Conservation (phyloP, 345 rosid genomes). For the Hypericum perforatum region DNA sequence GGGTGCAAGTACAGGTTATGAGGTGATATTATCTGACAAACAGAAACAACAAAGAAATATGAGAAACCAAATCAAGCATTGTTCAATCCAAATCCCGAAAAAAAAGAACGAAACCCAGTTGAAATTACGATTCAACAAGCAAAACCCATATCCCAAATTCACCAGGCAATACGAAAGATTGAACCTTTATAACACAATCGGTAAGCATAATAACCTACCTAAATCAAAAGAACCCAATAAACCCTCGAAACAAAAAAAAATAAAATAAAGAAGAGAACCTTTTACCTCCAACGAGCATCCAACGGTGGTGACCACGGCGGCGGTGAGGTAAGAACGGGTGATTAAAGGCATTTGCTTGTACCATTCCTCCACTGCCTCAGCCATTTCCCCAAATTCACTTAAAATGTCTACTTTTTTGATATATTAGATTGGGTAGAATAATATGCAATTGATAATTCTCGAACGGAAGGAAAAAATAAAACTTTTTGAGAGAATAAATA, state of each 20-base stretch:
- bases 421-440: no score
- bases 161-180: neutral
- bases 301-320: conserved; percentile 78
- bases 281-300: conserved; percentile 94
- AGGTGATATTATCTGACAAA: conserved; percentile 83
- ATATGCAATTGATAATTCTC: no score
- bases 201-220: neutral
- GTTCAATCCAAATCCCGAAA: no score
- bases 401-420: no score
- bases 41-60: neutral
- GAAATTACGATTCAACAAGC: no score
- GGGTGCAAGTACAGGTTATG: conserved; percentile 79
- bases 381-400: conserved; percentile 32
- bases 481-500: no score
- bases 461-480: no score
- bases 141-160: neutral
- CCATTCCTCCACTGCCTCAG: conserved; percentile 99
- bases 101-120: no score
- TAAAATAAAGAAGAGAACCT: neutral
- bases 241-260: no score
- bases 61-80: no score
- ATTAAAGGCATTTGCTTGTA: conserved; percentile 97
- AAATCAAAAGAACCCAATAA: no score
- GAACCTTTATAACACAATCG: neutral
- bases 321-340: conserved; percentile 95